These are phyloP conservation scores for Yarrowia sp. DNA, from an alignment of 805 yeast genomes.

Conservation along the genomic window DNA sequence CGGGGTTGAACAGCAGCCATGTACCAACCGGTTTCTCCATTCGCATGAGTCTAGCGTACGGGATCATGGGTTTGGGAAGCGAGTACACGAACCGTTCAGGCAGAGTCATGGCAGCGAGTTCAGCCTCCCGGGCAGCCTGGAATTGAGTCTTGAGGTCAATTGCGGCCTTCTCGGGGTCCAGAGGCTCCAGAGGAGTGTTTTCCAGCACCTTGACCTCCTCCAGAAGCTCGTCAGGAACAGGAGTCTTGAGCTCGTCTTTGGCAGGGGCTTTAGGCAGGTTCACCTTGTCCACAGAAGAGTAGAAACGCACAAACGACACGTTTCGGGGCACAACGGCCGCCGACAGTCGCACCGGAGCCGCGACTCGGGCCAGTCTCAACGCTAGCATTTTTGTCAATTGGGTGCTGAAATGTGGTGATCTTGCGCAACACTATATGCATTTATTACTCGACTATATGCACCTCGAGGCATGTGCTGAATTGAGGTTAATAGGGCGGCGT, in stretches of 20 bases:
- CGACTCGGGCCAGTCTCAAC: conserved; percentile 13
- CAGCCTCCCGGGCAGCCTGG: conserved; percentile 27
- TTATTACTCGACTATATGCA: neutral
- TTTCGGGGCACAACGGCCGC: too few relatives aligned
- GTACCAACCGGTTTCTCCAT: conserved; percentile 97
- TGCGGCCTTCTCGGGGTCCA: neutral
- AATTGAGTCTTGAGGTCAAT: conserved; percentile 25
- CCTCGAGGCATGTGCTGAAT: conserved; percentile 25
- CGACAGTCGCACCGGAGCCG: too few relatives aligned
- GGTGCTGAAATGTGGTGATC: neutral
- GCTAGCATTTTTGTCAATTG: conserved; percentile 5
- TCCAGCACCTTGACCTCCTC: conserved; percentile 22
- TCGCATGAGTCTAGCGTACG: conserved; percentile 91
- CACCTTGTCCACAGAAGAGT: conserved; percentile 16
- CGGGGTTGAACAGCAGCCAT: conserved; percentile 78
- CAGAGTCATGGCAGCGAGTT: conserved; percentile 42
- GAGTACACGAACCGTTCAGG: conserved; percentile 48
- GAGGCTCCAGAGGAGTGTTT: conserved; percentile 11
- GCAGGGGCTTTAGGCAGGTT: neutral
- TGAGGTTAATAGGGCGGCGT: conserved; percentile 7
- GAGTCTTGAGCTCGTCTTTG: conserved; percentile 8
- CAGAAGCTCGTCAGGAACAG: neutral
- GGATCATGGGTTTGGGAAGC: conserved; percentile 77
- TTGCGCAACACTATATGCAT: too few relatives aligned
- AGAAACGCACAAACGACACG: neutral